Evolutionary conservation across 2,329 filamentous ascomycete genomes (phyloP), one percentile per base, ranked within the genome.

Genomic region (Phialophora expanda): DNA sequence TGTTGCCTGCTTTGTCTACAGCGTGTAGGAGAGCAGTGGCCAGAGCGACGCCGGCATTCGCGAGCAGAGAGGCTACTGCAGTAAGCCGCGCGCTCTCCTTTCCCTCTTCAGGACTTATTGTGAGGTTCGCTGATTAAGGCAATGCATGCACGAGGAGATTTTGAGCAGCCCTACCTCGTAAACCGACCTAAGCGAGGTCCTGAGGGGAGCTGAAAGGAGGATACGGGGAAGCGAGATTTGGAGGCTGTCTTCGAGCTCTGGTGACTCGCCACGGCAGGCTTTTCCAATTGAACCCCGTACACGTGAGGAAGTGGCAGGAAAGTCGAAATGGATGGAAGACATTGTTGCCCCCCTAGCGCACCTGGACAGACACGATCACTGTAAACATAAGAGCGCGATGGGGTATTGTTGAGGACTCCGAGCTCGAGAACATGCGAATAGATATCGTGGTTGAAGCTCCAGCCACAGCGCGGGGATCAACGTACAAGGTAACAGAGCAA

Each of bases 171-270:
- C n/a, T n/a, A n/a, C n/a, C n/a, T n/a, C n/a, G n/a, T 51, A 51
- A 26, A 3, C 48, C 9, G 48, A 22, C 22, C 11, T 12, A 51
- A 12, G 4, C 48, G 48, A 51, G 48, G 20, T 51, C 20, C 12
- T 22, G 48, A 51, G 48, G 46, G 46, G 38, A 41, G 46, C 3
- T 26, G 20, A 51, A 51, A 51, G 4, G 46, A 26, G 46, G 26
- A 51, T 6, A 51, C 24, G 46, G 46, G 48, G 48, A 51, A 44
- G 38, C 38, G 38, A 44, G 38, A 44, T 44, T 44, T 44, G 38
- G 38, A 44, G 38, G 38, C 38, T 44, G 38, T 17, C 14, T n/a
- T 44, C 17, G 4, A 44, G 38, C 38, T 44, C 14, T 7, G 5
- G n/a, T 8, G 17, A 44, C 17, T 44, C 38, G 17, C 38, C 17